Evolutionary conservation across 176 grass and related monocot species (phyloP), one percentile per base, ranked within the genome.

Genomic region (Guadua angustifolia): DNA sequence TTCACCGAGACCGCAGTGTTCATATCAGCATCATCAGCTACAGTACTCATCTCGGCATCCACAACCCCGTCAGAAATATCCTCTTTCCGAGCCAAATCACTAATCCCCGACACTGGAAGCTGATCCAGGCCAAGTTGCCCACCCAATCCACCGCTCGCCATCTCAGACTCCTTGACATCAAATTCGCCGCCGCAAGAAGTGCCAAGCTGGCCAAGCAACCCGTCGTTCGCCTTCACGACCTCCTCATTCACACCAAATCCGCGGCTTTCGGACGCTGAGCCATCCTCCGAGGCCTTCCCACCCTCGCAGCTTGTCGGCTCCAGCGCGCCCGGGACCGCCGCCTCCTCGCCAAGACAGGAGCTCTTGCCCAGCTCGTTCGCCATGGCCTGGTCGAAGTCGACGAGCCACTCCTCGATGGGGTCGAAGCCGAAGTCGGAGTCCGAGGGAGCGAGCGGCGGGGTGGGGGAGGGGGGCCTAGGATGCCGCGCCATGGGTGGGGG

Each of bases 321-420:
- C 57, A 3, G 0, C 19, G 46, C 5, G 0, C 2, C 29, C 1
- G 49, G 11, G 72, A 29, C 71, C 33, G 47, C 21, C 63, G 17
- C 71, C 53, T 81, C 62, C 36, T 89, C 88, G 66, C 11, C 56
- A 26, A 80, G 10, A 19, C 15, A 56, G 56, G 71, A 57, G 47
- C 5, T 15, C 65, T 82, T 78, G 15, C 5, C 69, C 53, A 86
- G 74, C 65, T 90, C 89, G 69, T 33, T 45, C 43, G 42, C 61
- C 89, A 90, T 92, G 66, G 47, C 57, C 62, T 45, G 49, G 82
- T 92, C 89, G 74, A 86, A 80, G 70, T 93, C 95, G 61, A 94
- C 22, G 45, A 97, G 88, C 95, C 95, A 97, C 95, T 88, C 90
- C 77, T 89, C 73, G 58, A 94, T 49, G 5, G 95, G 92, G 69